Conservation (phyloP, 2,329 filamentous ascomycete genomes). For the Hypoxylon sp. region DNA sequence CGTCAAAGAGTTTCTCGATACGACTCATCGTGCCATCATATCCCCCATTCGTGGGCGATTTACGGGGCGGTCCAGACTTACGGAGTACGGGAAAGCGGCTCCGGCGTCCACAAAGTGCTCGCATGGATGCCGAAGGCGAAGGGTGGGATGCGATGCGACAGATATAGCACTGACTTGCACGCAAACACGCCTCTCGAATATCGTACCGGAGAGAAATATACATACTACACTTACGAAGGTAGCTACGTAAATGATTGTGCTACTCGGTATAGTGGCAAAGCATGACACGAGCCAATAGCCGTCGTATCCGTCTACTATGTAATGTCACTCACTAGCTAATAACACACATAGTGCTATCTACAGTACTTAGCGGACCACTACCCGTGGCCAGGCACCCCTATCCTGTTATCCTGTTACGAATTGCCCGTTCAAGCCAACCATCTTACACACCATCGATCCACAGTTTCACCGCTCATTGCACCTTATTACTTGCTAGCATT, state of each 20-base stretch:
- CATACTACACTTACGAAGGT: not conserved
- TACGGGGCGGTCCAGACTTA: conserved; percentile 35
- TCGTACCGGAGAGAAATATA: conserved; percentile 6
- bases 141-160: conserved; percentile 37
- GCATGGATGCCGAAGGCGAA: conserved; percentile 38
- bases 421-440: conserved; percentile 31
- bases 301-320: conserved; percentile 2
- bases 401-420: conserved; percentile 21
- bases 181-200: conserved; percentile 11
- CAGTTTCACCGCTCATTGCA: conserved; percentile 48
- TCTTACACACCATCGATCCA: conserved; percentile 44
- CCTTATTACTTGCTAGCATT: conserved; percentile 37
- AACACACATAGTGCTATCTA: conserved; percentile 12
- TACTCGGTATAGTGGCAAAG: conserved; percentile 14
- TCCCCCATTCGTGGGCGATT: conserved; percentile 22
- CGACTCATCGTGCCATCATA: conserved; percentile 37
- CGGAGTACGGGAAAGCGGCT: conserved; percentile 43
- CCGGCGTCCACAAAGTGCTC: conserved; percentile 36
- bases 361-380: conserved; percentile 36
- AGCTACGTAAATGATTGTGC: conserved; percentile 8
- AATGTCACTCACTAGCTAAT: not conserved
- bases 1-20: conserved; percentile 41
- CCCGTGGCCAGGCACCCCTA: conserved; percentile 26
- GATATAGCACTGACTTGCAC: conserved; percentile 29
- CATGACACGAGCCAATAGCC: not conserved